These are phyloP conservation scores for Euphorbia pulcherrima DNA, from an alignment of 345 rosid species.

Conservation along the genomic window DNA sequence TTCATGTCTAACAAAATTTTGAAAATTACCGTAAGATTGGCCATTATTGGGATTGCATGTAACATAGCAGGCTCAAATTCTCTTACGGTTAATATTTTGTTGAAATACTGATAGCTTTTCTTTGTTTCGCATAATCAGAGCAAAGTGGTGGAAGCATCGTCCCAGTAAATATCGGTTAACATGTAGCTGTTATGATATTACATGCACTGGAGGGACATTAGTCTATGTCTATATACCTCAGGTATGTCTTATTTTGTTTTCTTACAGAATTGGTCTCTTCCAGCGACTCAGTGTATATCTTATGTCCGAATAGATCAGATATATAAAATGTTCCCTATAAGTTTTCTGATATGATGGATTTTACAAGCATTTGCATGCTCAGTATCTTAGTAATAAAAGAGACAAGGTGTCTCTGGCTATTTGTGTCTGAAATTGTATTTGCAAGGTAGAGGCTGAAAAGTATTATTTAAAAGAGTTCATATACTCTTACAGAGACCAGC, in stretches of 20 bases:
- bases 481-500: too few species aligned
- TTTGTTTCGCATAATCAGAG: constrained; percentile 76
- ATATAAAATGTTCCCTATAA: background rate
- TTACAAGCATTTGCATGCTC: too few species aligned
- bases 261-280: background rate
- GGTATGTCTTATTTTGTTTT: too few species aligned
- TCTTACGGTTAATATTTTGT: background rate
- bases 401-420: too few species aligned
- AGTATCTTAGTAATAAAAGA: too few species aligned
- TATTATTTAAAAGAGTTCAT: too few species aligned
- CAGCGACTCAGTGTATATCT: background rate
- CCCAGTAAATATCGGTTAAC: background rate
- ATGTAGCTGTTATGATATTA: background rate
- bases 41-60: too few species aligned
- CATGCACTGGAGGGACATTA: constrained; percentile 1
- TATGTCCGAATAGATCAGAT: background rate
- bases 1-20: background rate
- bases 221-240: background rate
- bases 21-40: background rate
- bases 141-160: constrained; percentile 29
- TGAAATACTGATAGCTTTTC: background rate
- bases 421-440: too few species aligned
- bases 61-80: background rate
- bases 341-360: background rate
- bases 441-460: too few species aligned